Percentiles rank a stretch among this genome's conserved stretches.
phyloP scores from a whole-genome alignment of 345 rosid species.

The Mercurialis annua region DNA sequence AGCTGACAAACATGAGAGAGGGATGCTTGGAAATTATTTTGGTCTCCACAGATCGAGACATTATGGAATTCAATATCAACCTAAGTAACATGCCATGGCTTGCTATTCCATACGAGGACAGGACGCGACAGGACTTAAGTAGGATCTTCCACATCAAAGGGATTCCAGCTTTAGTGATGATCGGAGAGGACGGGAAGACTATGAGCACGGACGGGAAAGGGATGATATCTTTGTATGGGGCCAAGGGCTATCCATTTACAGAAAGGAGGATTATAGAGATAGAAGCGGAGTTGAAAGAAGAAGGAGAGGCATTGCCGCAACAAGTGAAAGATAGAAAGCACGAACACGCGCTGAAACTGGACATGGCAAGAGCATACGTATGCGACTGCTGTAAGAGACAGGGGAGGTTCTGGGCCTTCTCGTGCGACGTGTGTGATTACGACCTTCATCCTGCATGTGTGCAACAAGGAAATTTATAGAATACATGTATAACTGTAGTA shows the following conservation, averaged over 20 bases:
- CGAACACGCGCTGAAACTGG: slow-evolving; percentile 60
- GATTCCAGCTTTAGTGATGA: slow-evolving; percentile 60
- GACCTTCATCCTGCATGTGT: slow-evolving; percentile 78
- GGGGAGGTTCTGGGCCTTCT: slow-evolving; percentile 80
- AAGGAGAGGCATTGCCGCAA: slow-evolving; percentile 60
- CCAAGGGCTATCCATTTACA: slow-evolving; percentile 63
- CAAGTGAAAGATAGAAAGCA: slow-evolving; percentile 56
- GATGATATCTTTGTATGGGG: slow-evolving; percentile 57
- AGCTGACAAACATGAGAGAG: slow-evolving; percentile 30
- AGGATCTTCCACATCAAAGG: slow-evolving; percentile 64
- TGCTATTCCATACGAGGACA: slow-evolving; percentile 68
- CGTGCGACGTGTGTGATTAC: slow-evolving; percentile 65
- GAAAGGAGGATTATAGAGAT: slow-evolving; percentile 50
- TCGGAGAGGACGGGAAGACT: slow-evolving; percentile 65
- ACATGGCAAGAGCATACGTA: slow-evolving; percentile 72
- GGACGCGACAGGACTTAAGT: slow-evolving; percentile 56
- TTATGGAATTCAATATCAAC: slow-evolving; percentile 49
- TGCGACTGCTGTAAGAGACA: slow-evolving; percentile 57
- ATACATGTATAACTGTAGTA: not conserved
- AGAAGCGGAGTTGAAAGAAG: slow-evolving; percentile 48
- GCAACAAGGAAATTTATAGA: slow-evolving; percentile 25
- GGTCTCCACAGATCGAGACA: slow-evolving; percentile 67
- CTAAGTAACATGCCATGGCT: slow-evolving; percentile 70
- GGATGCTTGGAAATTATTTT: slow-evolving; percentile 51
- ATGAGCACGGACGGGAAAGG: slow-evolving; percentile 52